A percentile compares a stretch with the other conserved stretches of the same genome.
phyloP scores from a whole-genome alignment of 78 protist genomes.

The Dictyostelium capitatum region DNA sequence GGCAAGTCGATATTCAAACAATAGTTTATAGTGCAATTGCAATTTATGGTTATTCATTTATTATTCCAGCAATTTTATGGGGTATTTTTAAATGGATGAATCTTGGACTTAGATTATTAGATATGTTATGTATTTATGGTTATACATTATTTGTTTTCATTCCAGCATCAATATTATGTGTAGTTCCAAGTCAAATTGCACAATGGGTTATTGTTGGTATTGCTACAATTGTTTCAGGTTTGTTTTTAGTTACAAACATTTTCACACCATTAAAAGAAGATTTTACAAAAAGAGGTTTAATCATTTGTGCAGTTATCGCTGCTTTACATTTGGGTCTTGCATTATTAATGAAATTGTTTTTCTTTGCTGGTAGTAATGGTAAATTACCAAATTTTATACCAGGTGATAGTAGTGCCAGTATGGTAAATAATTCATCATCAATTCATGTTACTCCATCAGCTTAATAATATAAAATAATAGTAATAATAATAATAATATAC shows the following conservation, averaged over 20 bases:
- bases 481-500: not conserved
- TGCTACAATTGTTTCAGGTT: conserved; percentile 31
- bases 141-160: conserved; percentile 62
- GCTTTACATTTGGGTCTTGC: conserved; percentile 72
- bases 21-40: conserved; percentile 69
- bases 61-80: conserved; percentile 66
- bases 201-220: conserved; percentile 69
- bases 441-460: not conserved
- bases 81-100: conserved; percentile 79
- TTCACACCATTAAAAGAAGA: conserved; percentile 75
- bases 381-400: not conserved
- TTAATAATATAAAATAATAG: not conserved
- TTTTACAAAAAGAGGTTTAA: conserved; percentile 60
- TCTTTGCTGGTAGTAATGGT: conserved; percentile 62
- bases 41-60: conserved; percentile 71
- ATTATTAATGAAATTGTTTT: conserved; percentile 50
- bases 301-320: conserved; percentile 55
- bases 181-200: conserved; percentile 29
- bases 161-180: conserved; percentile 71
- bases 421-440: not conserved
- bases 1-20: conserved; percentile 53
- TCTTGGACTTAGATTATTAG: conserved; percentile 61
- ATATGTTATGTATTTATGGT: conserved; percentile 77
- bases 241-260: conserved; percentile 69
- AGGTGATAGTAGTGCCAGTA: no score